A percentile compares a stretch with the other conserved stretches of the same genome.
phyloP scores from a whole-genome alignment of 2,329 filamentous ascomycete genomes.

The Lizonia empirigonia region DNA sequence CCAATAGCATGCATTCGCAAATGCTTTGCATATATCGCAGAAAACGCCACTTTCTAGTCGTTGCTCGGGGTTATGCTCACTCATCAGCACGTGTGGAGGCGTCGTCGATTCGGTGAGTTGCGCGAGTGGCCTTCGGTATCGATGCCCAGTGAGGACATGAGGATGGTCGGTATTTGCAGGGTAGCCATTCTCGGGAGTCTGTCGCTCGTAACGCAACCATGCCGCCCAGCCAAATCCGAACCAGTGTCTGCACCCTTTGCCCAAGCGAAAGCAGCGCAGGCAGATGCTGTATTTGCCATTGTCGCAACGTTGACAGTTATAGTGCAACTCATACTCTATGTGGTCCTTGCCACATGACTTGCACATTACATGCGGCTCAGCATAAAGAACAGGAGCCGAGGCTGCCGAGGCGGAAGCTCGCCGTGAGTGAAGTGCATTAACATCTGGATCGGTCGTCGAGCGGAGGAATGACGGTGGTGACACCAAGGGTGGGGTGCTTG shows the following conservation, averaged over 20 bases:
- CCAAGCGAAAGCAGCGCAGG: slow-evolving; percentile 75
- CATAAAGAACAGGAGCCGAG: slow-evolving; percentile 53
- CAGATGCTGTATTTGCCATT: slow-evolving; percentile 80
- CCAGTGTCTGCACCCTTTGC: slow-evolving; percentile 83
- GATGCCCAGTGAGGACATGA: slow-evolving; percentile 58
- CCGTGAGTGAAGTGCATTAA: slow-evolving; percentile 24
- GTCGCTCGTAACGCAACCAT: slow-evolving; percentile 65
- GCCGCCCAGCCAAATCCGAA: slow-evolving; percentile 82
- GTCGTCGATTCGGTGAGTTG: slow-evolving; percentile 30
- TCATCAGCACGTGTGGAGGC: slow-evolving; percentile 50
- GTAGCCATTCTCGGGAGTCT: slow-evolving; percentile 50
- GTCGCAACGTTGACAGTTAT: slow-evolving; percentile 75
- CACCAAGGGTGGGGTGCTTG: slow-evolving; percentile 34
- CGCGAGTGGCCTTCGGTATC: slow-evolving; percentile 47
- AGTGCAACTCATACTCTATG: slow-evolving; percentile 86
- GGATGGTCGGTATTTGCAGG: slow-evolving; percentile 53
- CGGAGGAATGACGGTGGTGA: slow-evolving; percentile 35
- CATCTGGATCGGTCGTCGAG: slow-evolving; percentile 38
- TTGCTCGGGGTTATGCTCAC: slow-evolving; percentile 68
- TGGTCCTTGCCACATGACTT: slow-evolving; percentile 70
- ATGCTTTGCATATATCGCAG: slow-evolving; percentile 75
- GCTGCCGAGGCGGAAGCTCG: slow-evolving; percentile 21
- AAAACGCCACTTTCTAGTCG: slow-evolving; percentile 81
- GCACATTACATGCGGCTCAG: slow-evolving; percentile 76
- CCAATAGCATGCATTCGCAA: slow-evolving; percentile 87